phyloP scores from a whole-genome alignment of 148 eudicot species.

The Cornus florida region DNA sequence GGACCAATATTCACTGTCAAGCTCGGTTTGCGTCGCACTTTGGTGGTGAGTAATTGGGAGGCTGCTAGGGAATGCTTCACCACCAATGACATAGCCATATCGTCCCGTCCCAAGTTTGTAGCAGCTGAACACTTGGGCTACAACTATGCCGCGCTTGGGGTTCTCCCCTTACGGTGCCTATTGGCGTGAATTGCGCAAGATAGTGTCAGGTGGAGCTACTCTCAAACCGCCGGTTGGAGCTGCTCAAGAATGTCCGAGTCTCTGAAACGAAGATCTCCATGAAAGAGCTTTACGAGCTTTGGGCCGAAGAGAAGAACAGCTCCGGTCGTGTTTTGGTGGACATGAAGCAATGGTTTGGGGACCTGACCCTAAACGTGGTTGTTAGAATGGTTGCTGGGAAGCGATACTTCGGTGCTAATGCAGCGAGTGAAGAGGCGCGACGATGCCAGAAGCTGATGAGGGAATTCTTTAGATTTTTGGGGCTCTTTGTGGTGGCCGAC shows the following conservation, averaged over 20 bases:
- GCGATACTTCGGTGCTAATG: no score
- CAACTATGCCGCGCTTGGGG: neutral
- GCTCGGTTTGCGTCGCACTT: neutral
- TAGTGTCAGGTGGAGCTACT: neutral
- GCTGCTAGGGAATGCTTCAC: slow-evolving; percentile 3
- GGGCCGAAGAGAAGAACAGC: neutral
- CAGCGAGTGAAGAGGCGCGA: no score
- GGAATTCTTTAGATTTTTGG: no score
- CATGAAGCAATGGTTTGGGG: no score
- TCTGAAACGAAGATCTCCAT: neutral
- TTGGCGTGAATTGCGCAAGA: neutral
- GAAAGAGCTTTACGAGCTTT: neutral
- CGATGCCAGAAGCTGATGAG: no score
- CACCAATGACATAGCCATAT: neutral
- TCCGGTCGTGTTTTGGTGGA: no score
- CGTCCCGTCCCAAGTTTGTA: neutral
- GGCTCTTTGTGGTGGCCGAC: neutral
- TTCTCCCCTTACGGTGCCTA: neutral
- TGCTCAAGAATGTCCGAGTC: neutral
- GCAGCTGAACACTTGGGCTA: neutral
- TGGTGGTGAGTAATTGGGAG: slow-evolving; percentile 13
- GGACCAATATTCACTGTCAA: slow-evolving; percentile 13
- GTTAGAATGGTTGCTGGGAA: no score
- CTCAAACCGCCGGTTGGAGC: neutral
- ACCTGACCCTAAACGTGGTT: no score